Evolutionary conservation across 2,329 filamentous ascomycete genomes (phyloP).

Genomic region (Coniochaeta sp.): DNA sequence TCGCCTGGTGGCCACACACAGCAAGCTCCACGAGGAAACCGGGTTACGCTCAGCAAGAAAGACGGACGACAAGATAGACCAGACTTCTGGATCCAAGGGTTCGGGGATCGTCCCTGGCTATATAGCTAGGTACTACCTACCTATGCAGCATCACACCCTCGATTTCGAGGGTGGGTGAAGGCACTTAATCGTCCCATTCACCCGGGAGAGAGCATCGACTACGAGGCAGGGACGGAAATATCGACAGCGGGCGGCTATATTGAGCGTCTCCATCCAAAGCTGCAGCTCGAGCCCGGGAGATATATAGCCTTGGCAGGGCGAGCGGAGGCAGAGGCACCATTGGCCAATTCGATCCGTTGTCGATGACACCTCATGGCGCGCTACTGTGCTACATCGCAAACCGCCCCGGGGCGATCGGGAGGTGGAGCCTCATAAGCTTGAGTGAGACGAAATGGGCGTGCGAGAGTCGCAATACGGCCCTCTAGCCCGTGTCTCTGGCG

Average conservation of each 20-base stretch:
- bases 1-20: background rate
- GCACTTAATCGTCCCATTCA: constrained; percentile 16
- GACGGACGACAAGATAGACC: background rate
- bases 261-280: background rate
- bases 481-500: background rate
- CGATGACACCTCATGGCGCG: background rate
- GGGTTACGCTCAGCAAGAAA: background rate
- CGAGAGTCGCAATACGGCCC: background rate
- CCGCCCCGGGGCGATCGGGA: background rate
- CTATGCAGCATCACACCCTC: background rate
- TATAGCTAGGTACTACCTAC: background rate
- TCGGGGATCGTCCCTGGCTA: background rate
- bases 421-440: background rate
- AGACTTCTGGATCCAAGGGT: background rate
- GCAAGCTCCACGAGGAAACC: background rate
- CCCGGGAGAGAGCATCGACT: constrained; percentile 11
- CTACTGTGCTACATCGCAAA: background rate
- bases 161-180: background rate
- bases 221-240: constrained; percentile 6
- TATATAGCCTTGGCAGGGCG: constrained; percentile 2
- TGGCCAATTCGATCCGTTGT: background rate
- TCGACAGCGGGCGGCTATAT: constrained; percentile 14
- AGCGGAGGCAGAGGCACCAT: background rate
- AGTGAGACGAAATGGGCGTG: background rate
- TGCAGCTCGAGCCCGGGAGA: background rate